A percentile compares a stretch with the other conserved stretches of the same genome.
Evolutionary conservation across 164 flowering plant genomes (phyloP).

Genomic region (Annona cherimola): DNA sequence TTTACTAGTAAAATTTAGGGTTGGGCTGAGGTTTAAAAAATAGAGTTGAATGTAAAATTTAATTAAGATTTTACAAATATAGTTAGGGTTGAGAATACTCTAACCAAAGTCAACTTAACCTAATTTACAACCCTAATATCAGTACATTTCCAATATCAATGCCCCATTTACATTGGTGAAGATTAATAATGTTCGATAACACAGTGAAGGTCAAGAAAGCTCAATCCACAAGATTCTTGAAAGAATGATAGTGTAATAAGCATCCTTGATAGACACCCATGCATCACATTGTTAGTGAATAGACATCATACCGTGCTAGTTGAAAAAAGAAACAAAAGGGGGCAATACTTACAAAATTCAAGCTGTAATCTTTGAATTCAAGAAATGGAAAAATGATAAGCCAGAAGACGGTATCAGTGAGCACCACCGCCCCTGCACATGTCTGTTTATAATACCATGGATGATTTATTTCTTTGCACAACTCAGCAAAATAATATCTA

Average conservation of each 20-base stretch:
- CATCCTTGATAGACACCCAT: not conserved
- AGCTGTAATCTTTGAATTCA: constrained; percentile 44
- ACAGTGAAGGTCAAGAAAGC: not conserved
- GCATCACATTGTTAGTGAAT: not conserved
- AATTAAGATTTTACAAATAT: too few species aligned
- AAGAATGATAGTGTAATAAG: not conserved
- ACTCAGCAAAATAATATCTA: not conserved
- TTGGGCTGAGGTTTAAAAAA: too few species aligned
- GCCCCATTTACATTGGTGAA: not conserved
- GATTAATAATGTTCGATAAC: not conserved
- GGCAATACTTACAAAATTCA: constrained; percentile 60
- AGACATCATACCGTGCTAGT: not conserved
- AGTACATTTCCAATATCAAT: not conserved
- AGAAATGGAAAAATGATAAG: constrained; percentile 88
- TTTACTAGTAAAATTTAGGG: too few species aligned
- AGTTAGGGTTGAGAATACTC: too few species aligned
- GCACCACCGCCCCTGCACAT: constrained; percentile 91
- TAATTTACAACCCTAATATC: too few species aligned
- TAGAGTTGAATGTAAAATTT: too few species aligned
- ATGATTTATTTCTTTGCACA: not conserved
- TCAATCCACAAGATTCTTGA: too few species aligned
- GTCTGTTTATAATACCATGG: constrained; percentile 43
- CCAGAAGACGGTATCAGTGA: constrained; percentile 94
- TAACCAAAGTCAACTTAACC: too few species aligned
- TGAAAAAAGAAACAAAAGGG: not conserved